Evolutionary conservation across 176 grass and related monocot genomes (phyloP).

Genomic region (Aegilops longissima): DNA sequence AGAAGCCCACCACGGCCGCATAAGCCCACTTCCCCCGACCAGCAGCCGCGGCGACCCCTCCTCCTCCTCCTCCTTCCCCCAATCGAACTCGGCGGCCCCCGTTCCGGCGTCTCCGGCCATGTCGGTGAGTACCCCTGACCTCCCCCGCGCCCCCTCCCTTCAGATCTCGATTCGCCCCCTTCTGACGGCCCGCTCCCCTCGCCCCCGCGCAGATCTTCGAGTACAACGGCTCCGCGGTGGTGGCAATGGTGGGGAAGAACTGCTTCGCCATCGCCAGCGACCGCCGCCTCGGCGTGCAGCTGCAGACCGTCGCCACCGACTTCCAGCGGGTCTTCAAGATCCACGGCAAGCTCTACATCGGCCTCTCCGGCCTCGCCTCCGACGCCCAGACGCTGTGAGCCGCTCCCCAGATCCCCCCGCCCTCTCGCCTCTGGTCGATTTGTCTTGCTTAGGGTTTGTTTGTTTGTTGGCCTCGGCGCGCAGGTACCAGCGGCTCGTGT

Average conservation of each 20-base stretch:
- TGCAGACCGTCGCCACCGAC: conserved; percentile 92
- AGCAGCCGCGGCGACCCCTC: neutral
- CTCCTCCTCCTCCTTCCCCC: neutral
- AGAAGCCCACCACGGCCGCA: conserved; percentile 31
- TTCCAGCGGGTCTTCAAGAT: conserved; percentile 94
- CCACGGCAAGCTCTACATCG: conserved; percentile 92
- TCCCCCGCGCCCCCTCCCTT: neutral
- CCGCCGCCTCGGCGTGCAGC: conserved; percentile 81
- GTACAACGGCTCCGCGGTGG: conserved; percentile 92
- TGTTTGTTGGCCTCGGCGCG: neutral
- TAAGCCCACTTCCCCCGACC: neutral
- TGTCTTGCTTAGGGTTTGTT: conserved; percentile 21
- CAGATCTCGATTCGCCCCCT: conserved; percentile 16
- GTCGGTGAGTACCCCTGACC: conserved; percentile 33
- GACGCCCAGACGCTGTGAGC: conserved; percentile 90
- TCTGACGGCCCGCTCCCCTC: neutral
- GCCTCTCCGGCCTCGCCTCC: conserved; percentile 86
- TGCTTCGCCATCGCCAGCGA: conserved; percentile 99
- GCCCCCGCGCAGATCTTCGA: conserved; percentile 74
- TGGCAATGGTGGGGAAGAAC: conserved; percentile 98
- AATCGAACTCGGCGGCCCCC: neutral
- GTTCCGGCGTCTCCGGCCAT: conserved; percentile 22
- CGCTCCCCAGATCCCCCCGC: neutral
- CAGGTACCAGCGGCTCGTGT: conserved; percentile 85
- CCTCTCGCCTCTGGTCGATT: neutral